phyloP scores from a whole-genome alignment of 352 stramenopile species.

The Nothophytophthora sp. region DNA sequence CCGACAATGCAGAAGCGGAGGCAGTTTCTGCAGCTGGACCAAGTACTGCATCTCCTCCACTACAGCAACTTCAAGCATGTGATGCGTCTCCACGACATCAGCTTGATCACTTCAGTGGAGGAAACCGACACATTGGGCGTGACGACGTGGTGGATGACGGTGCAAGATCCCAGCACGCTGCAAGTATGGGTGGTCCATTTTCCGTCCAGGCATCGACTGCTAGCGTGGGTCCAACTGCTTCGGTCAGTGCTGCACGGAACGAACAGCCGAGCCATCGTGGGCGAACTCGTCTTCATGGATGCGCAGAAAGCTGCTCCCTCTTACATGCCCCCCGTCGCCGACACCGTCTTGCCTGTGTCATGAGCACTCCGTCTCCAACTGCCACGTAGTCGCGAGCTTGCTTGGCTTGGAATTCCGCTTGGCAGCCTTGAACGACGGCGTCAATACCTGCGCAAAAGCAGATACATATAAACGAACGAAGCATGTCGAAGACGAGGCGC shows the following conservation, averaged over 20 bases:
- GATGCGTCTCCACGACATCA: conserved; percentile 60
- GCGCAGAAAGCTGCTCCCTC: neutral
- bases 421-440: neutral
- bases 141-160: conserved; percentile 64
- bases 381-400: neutral
- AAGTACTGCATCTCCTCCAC: conserved; percentile 57
- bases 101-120: conserved; percentile 58
- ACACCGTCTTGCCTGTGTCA: too few relatives aligned
- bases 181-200: conserved; percentile 76
- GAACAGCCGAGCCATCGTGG: conserved; percentile 34
- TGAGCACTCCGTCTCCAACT: too few relatives aligned
- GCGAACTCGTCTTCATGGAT: conserved; percentile 34
- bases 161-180: conserved; percentile 51
- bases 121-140: conserved; percentile 28
- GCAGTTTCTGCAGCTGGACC: conserved; percentile 58
- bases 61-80: conserved; percentile 54
- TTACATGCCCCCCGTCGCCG: too few relatives aligned
- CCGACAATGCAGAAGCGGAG: conserved; percentile 38
- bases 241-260: conserved; percentile 36
- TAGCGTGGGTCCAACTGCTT: conserved; percentile 47
- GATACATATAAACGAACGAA: conserved; percentile 24
- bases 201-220: conserved; percentile 32
- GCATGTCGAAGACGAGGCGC: conserved; percentile 11
- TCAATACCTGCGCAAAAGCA: conserved; percentile 26
- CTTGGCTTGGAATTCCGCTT: neutral